phyloP scores from a whole-genome alignment of 176 grass and related monocot species.

The Eragrostis curvula region DNA sequence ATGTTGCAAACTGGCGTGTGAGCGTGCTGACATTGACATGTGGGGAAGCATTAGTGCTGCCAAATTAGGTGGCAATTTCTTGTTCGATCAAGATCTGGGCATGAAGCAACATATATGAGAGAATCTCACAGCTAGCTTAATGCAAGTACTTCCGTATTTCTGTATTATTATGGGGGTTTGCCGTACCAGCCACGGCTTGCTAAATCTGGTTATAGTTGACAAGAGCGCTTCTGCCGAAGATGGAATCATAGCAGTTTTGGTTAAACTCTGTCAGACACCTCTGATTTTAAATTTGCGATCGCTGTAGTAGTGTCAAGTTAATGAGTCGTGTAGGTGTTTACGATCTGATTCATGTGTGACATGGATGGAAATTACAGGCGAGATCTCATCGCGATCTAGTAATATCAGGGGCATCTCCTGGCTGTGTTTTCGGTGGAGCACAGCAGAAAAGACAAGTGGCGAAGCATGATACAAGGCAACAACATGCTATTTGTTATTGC shows the following conservation, averaged over 20 bases:
- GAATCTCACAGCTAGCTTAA: conserved; percentile 36
- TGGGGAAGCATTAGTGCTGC: neutral
- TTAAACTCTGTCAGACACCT: neutral
- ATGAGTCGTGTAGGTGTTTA: neutral
- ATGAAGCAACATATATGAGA: conserved; percentile 22
- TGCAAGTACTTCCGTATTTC: neutral
- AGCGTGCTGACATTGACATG: neutral
- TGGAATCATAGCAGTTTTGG: conserved; percentile 36
- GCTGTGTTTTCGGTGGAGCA: conserved; percentile 11
- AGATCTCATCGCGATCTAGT: conserved; percentile 30
- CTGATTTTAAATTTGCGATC: neutral
- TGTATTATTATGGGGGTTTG: neutral
- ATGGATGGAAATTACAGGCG: neutral
- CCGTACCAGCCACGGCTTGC: neutral
- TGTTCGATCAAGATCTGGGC: conserved; percentile 40
- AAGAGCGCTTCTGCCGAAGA: neutral
- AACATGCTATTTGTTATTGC: neutral
- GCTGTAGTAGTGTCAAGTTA: neutral
- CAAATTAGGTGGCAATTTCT: conserved; percentile 20
- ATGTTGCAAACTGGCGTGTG: neutral
- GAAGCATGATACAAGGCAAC: conserved; percentile 25
- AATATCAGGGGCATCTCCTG: conserved; percentile 27
- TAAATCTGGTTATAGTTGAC: conserved; percentile 10
- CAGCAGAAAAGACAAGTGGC: conserved; percentile 22
- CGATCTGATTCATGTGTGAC: neutral